Evolutionary conservation across 768 basidiomycete genomes (phyloP).

Genomic region (Paxillus ammoniavirescens): DNA sequence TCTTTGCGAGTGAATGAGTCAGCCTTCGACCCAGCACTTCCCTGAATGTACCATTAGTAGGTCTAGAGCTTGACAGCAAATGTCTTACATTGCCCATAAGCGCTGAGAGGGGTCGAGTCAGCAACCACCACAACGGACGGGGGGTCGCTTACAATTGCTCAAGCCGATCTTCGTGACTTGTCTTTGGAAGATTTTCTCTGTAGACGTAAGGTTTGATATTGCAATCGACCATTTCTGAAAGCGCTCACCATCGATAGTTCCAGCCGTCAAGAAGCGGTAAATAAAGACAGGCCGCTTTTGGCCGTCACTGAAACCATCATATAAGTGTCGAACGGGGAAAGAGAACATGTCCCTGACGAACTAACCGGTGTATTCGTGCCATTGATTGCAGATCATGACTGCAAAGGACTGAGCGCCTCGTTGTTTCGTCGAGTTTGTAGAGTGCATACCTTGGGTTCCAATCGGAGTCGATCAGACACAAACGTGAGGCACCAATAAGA

Average conservation of each 20-base stretch:
- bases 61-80: not conserved
- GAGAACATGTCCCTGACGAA: not conserved
- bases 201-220: constrained; percentile 1
- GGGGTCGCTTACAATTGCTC: constrained; percentile 66
- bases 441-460: constrained; percentile 82
- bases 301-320: constrained; percentile 64
- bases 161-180: constrained; percentile 93
- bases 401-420: not conserved
- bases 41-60: constrained; percentile 27
- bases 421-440: not conserved
- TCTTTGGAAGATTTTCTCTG: constrained; percentile 90
- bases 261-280: constrained; percentile 81
- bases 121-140: not conserved
- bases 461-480: constrained; percentile 86
- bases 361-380: constrained; percentile 91
- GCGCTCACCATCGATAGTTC: constrained; percentile 81
- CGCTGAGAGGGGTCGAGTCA: constrained; percentile 40
- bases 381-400: constrained; percentile 95
- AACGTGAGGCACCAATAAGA: constrained; percentile 84
- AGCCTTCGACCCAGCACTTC: constrained; percentile 57
- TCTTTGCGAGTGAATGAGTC: constrained; percentile 88
- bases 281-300: constrained; percentile 91
- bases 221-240: not conserved
- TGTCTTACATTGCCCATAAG: constrained; percentile 64
- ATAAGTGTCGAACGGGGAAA: constrained; percentile 4